Conservation (phyloP, 73 alveolate genomes). For the Paramecium pentaurelia region DNA sequence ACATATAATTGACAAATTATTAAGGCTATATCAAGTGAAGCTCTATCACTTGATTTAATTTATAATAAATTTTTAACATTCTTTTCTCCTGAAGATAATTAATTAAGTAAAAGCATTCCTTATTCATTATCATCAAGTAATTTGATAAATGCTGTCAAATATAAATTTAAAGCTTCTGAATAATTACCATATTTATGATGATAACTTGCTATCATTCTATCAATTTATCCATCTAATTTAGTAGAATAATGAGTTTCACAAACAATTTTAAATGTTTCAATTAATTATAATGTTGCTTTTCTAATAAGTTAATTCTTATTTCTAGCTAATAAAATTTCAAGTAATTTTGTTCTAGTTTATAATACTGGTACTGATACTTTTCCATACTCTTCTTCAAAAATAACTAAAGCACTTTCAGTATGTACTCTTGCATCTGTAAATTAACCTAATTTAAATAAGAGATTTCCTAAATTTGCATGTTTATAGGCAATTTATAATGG, state of each 20-base stretch:
- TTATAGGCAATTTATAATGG: neutral
- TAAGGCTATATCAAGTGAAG: neutral
- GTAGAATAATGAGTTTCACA: neutral
- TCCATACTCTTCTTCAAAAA: conserved; percentile 21
- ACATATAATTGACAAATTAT: neutral
- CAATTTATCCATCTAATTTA: conserved; percentile 18
- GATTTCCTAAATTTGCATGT: neutral
- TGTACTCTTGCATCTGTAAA: neutral
- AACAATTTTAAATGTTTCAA: neutral
- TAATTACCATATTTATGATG: neutral
- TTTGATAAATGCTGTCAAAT: neutral
- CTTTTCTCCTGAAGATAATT: neutral
- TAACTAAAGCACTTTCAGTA: neutral
- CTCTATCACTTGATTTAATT: neutral
- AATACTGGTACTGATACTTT: neutral
- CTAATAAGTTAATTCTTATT: neutral
- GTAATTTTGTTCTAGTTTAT: neutral
- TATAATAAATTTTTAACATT: neutral
- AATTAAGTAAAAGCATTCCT: neutral
- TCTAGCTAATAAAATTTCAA: neutral
- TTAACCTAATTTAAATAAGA: neutral
- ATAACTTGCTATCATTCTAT: neutral
- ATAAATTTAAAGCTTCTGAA: neutral
- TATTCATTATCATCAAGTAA: neutral
- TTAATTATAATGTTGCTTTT: neutral